Evolutionary conservation across 2,329 filamentous ascomycete genomes (phyloP), one percentile per base, ranked within the genome.

Genomic region (Conoideocrella luteorostrata): DNA sequence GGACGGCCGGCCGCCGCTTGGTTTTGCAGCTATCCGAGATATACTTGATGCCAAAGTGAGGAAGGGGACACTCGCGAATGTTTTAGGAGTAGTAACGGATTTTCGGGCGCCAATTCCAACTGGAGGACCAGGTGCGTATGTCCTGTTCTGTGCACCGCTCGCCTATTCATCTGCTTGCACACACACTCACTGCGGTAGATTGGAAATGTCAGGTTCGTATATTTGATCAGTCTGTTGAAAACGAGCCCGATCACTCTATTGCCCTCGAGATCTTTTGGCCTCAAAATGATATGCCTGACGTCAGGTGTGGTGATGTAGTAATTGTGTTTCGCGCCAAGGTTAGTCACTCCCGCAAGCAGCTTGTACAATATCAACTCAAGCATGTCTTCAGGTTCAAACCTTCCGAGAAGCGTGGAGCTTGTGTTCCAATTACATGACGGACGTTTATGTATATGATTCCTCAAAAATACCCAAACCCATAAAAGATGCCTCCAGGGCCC

Each of bases 31-130:
- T 11, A 60, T 72, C 51, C 56, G 64, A 49, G 58, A 70, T 23
- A 56, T 79, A 17, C 53, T 80, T 47, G 62, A 73, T 40, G 61
- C 61, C 17, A 57, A 60, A 20, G 44, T 61, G 36, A 37, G 50
- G 7, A 13, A 52, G 21, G 50, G 57, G 22, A 52, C 33, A 2
- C 46, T 66, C 5, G 67, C 82, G 50, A 83, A 70, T 62, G 65
- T 93, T 32, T 74, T 88, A 40, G 89, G 88, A 1, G 63, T 91
- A 4, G 76, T 91, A 4, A 77, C 78, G 41, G 86, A 91, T 52
- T 73, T 71, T 39, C 71, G 78, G 45, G 62, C 70, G 1, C 75
- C 79, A 1, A 69, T 67, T 1, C 44, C 58, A 10, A 80, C 80
- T 1, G 66, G 48, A 43, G 72, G 75, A 18, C 55, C 59, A 20